Base-by-base conservation (phyloP, 108 stramenopile genomes). In the Cyclotella cryptica region DNA sequence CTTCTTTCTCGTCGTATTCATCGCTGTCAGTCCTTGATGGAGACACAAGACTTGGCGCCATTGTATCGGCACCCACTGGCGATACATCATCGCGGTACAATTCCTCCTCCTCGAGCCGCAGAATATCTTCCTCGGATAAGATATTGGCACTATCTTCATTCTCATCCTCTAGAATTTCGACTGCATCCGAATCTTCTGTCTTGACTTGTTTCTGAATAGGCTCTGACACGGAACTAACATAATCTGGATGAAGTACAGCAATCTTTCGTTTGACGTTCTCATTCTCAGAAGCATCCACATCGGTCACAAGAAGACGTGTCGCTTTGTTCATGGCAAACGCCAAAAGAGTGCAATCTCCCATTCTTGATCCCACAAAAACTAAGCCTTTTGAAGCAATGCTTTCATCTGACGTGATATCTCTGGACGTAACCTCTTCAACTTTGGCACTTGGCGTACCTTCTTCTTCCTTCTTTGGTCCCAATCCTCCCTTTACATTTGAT, bases 321-420 rank as follows among this genome's bases (percentile, higher is more conserved):
- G 69, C 68, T 39, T 79, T 72, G 30, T 86, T 90, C 55, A 91
- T 59, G 17, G 86, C 85, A 82, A 85, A 93, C n/a, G 88, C 87
- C 21, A 96, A 79, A 24, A 96, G 72, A 45, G 88, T 84, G 19
- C 91, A 92, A 77, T 96, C 91, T 63, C 94, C 94, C 65, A 93
- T 62, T 58, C 94, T 88, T 63, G 92, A 93, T 45, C 90, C 94
- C 10, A 88, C 86, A 65, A 93, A 91, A 17, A 96, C 29, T 14
- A 96, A 45, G 1, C 94, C 94, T 41, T 85, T 76, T 22, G 86
- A 64, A 41, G 79, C 60, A 58, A 79, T 72, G 27, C 54, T 24
- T 4, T 66, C 57, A 40, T 26, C 68, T 43, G 51, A 51, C 27
- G 44, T 14, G 30, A 17, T 44, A 40, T 75, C 66, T 41, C 60